These are phyloP conservation scores for Funneliformis caledonium DNA, from an alignment of 371 early-diverging fungal genomes.

Conservation along the genomic window DNA sequence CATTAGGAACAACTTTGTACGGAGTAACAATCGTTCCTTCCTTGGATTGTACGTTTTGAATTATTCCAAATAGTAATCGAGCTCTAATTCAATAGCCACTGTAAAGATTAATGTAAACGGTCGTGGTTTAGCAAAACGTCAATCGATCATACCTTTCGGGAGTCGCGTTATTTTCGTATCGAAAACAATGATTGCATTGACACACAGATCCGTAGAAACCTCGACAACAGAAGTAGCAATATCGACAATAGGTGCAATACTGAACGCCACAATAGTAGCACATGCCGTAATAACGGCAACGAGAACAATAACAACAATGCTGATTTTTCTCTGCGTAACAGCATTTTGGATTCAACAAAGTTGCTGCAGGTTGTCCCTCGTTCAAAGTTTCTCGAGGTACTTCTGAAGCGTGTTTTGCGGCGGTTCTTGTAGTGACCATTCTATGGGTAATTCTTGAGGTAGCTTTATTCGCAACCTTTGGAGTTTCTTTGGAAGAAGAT, in stretches of 20 bases:
- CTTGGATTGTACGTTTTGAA: no score
- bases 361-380: background rate
- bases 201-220: background rate
- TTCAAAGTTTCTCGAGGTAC: background rate
- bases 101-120: no score
- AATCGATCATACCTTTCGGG: background rate
- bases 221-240: background rate
- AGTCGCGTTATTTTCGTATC: no score
- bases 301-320: background rate
- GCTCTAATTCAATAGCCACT: no score
- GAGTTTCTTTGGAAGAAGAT: no score
- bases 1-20: no score
- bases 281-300: background rate
- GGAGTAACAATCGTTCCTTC: no score
- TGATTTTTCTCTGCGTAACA: background rate
- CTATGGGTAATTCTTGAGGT: no score
- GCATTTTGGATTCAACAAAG: background rate
- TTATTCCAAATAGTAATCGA: no score
- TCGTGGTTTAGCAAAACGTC: background rate
- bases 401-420: background rate
- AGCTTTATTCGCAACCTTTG: no score
- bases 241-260: background rate
- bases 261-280: background rate
- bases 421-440: background rate
- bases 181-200: background rate